Percentiles rank a stretch among this genome's conserved stretches.
Conservation (phyloP, 306 rosid genomes). For the Sechiopsis laciniata region DNA sequence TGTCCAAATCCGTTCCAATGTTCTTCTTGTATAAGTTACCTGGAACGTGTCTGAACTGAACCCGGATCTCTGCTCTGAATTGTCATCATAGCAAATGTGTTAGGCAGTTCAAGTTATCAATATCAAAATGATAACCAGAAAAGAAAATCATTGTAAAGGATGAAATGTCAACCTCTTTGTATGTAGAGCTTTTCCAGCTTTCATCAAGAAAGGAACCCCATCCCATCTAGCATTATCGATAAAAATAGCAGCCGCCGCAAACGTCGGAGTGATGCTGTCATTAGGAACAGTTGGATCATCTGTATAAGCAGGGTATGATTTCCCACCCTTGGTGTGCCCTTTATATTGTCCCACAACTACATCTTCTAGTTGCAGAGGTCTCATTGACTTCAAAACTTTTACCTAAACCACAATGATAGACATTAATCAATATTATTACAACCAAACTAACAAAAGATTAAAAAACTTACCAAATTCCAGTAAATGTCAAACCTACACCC, state of each 20-base stretch:
- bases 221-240: conserved; percentile 95
- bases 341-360: conserved; percentile 91
- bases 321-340: conserved; percentile 72
- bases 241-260: conserved; percentile 94
- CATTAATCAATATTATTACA: conserved; percentile 14
- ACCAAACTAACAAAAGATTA: not conserved
- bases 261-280: conserved; percentile 83
- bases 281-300: conserved; percentile 84
- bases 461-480: not conserved
- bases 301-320: conserved; percentile 62
- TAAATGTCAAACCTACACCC: not conserved
- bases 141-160: conserved; percentile 3
- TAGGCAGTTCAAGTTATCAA: conserved; percentile 16
- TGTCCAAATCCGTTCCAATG: conserved; percentile 83
- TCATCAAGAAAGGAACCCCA: conserved; percentile 96
- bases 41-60: conserved; percentile 91
- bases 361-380: conserved; percentile 64
- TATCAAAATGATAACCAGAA: not conserved
- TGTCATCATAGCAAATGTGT: conserved; percentile 21
- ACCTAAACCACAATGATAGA: conserved; percentile 47
- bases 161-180: conserved; percentile 50
- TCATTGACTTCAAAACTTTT: conserved; percentile 89
- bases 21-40: conserved; percentile 85
- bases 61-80: conserved; percentile 94
- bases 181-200: conserved; percentile 96